Evolutionary conservation across 805 yeast genomes (phyloP).

Genomic region (Starmerella apis): DNA sequence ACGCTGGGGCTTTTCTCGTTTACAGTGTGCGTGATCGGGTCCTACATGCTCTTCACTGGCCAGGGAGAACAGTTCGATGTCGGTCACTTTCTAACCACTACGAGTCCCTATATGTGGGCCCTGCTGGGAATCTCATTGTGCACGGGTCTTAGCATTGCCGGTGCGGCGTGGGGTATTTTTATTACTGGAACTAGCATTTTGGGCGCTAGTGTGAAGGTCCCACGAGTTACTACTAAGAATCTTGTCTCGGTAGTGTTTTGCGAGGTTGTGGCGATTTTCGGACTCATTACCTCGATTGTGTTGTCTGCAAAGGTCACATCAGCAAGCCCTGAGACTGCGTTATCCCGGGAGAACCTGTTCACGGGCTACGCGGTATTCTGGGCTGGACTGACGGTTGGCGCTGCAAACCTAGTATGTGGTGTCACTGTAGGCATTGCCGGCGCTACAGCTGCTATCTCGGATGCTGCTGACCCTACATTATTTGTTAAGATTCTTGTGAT

Average conservation of each 20-base stretch:
- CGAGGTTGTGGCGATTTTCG: constrained; percentile 98
- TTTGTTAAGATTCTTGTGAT: constrained; percentile 93
- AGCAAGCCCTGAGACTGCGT: constrained; percentile 50
- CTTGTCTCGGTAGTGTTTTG: constrained; percentile 94
- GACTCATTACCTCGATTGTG: constrained; percentile 93
- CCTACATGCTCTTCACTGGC: constrained; percentile 59
- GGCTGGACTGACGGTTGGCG: constrained; percentile 96
- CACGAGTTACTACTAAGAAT: constrained; percentile 94
- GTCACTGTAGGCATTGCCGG: constrained; percentile 96
- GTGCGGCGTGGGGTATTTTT: constrained; percentile 99
- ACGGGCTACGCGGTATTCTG: constrained; percentile 94
- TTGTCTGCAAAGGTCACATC: constrained; percentile 77
- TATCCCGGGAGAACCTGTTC: constrained; percentile 74
- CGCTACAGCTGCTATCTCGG: constrained; percentile 95
- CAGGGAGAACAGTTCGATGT: constrained; percentile 86
- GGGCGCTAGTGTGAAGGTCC: constrained; percentile 98
- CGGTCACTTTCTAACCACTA: constrained; percentile 71
- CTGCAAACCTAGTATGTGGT: constrained; percentile 90
- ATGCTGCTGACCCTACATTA: constrained; percentile 91
- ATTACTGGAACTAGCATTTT: constrained; percentile 87
- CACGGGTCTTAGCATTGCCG: constrained; percentile 88
- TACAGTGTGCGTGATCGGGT: constrained; percentile 21
- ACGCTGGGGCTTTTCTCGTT: constrained; percentile 12
- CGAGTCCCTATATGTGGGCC: constrained; percentile 98
- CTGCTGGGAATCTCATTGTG: constrained; percentile 78